Conservation (phyloP, 202 grass and related monocot genomes). For the Zoysia matrella region DNA sequence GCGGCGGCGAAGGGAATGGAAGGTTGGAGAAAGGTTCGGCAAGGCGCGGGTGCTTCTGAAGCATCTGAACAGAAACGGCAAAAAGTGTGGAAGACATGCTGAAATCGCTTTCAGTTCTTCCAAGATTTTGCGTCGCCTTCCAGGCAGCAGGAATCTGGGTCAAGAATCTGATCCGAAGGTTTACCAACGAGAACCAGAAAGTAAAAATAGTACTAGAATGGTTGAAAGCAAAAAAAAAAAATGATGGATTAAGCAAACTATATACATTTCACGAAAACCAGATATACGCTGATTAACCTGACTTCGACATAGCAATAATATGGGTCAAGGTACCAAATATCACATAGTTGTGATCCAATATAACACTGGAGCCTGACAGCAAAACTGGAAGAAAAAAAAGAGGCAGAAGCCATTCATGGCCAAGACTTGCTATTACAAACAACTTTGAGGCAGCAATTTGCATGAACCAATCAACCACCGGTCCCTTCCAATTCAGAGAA, state of each 20-base stretch:
- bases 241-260: slow-evolving; percentile 48
- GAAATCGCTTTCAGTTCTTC: too few species aligned
- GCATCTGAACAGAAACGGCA: too few species aligned
- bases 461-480: slow-evolving; percentile 41
- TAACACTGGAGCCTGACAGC: slow-evolving; percentile 37
- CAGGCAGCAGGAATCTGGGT: not conserved
- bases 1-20: slow-evolving; percentile 6
- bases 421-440: slow-evolving; percentile 52
- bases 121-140: not conserved
- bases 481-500: slow-evolving; percentile 40
- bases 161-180: not conserved
- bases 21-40: slow-evolving; percentile 51
- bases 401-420: slow-evolving; percentile 44
- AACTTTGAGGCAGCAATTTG: slow-evolving; percentile 39
- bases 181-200: not conserved
- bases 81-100: too few species aligned
- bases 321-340: slow-evolving; percentile 44
- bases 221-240: not conserved
- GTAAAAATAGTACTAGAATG: not conserved
- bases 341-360: slow-evolving; percentile 35
- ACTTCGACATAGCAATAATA: slow-evolving; percentile 47
- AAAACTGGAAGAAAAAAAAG: slow-evolving; percentile 43
- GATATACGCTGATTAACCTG: slow-evolving; percentile 39
- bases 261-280: slow-evolving; percentile 39
- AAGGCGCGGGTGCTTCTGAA: not conserved